These are phyloP conservation scores for Gossypium stocksii DNA, from an alignment of 345 rosid species.

Conservation along the genomic window DNA sequence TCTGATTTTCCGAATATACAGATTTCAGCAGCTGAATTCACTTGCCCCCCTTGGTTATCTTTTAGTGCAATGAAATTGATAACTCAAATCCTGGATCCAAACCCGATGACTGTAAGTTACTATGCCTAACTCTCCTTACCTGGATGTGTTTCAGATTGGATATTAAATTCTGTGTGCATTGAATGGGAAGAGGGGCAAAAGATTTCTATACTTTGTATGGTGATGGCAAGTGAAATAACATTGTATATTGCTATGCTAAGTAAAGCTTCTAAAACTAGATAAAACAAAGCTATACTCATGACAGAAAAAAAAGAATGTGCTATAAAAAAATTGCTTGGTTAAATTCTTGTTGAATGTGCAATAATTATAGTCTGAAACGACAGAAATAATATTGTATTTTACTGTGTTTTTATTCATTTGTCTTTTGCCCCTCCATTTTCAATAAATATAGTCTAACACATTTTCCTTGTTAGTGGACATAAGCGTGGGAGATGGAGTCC, in stretches of 20 bases:
- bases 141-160: constrained; percentile 3
- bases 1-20: constrained; percentile 23
- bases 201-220: not conserved
- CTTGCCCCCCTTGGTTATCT: constrained; percentile 95
- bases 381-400: no score
- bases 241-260: not conserved
- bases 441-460: constrained; percentile 20
- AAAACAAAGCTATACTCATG: not conserved
- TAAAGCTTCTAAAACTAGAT: not conserved
- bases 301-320: not conserved
- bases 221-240: not conserved
- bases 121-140: not conserved
- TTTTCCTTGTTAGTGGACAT: constrained; percentile 33
- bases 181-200: not conserved
- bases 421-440: not conserved
- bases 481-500: constrained; percentile 34
- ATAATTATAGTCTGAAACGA: not conserved
- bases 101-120: constrained; percentile 80
- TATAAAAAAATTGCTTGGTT: not conserved
- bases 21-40: constrained; percentile 93
- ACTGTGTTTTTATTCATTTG: not conserved
- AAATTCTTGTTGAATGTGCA: not conserved
- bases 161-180: not conserved
- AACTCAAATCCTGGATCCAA: constrained; percentile 81
- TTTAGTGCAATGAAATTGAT: constrained; percentile 80